Evolutionary conservation across 1,139 yeast genomes (phyloP).

Genomic region (Insectozyma bohioensis): DNA sequence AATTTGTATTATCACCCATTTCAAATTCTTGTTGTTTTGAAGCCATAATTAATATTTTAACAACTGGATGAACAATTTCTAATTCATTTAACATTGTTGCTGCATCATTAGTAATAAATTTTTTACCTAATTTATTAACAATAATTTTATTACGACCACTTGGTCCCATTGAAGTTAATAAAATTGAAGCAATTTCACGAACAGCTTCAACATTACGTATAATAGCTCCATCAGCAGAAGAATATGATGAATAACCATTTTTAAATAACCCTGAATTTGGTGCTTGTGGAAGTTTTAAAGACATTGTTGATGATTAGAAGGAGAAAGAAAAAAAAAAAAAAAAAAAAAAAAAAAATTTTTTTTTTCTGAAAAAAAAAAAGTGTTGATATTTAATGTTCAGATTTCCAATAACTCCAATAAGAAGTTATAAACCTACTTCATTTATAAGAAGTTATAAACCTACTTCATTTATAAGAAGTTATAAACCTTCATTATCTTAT

Average conservation of each 20-base stretch:
- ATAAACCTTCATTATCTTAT: too few relatives aligned
- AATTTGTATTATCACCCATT: conserved; percentile 52
- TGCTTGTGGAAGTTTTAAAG: conserved; percentile 86
- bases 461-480: too few relatives aligned
- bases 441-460: too few relatives aligned
- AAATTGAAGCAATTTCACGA: conserved; percentile 87
- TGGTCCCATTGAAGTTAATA: conserved; percentile 95
- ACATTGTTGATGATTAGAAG: conserved; percentile 58
- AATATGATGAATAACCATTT: conserved; percentile 90
- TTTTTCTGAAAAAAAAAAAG: too few relatives aligned
- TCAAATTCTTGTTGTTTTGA: conserved; percentile 95
- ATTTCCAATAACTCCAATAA: too few relatives aligned
- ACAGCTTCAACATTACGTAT: conserved; percentile 91
- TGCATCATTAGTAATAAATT: conserved; percentile 92
- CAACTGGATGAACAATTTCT: conserved; percentile 97
- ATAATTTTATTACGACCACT: conserved; percentile 96
- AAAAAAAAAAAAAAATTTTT: conserved; percentile 3
- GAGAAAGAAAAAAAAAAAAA: conserved; percentile 4
- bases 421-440: too few relatives aligned
- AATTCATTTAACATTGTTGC: conserved; percentile 93
- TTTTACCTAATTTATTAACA: conserved; percentile 78
- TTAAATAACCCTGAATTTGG: conserved; percentile 93
- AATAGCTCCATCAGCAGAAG: conserved; percentile 93
- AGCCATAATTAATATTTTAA: conserved; percentile 93
- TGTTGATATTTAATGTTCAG: too few relatives aligned